Base-by-base conservation (phyloP, 83 land plant species). In the Picea engelmannii region DNA sequence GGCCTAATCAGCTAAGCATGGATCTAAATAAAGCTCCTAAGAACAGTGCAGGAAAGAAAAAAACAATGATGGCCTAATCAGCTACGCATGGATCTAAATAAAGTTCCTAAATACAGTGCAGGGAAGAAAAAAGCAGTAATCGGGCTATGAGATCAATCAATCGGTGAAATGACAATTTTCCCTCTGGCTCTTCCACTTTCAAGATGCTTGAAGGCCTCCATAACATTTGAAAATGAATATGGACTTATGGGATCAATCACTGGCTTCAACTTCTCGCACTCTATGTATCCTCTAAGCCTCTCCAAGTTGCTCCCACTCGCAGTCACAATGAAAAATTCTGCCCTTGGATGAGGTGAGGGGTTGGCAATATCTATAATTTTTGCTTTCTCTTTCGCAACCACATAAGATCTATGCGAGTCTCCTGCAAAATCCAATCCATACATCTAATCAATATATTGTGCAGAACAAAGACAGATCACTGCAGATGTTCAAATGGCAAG, bases 171-270 rank as follows among this genome's bases (percentile, higher is more conserved):
- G 68, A 90, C 90, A 31, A 90, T 84, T 74, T 87, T 90, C 35
- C 91, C 91, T 42, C 69, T 69, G 15, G 87, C 90, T 81, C 90
- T 79, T 62, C 91, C 91, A 47, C 87, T 85, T 81, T 90, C 90
- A 76, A 90, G 79, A 58, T 87, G 81, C 25, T 73, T 31, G 66
- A 89, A 89, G 61, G 91, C 91, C 62, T 84, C 87, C 5, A 85
- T 75, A 9, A 81, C 83, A 16, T 80, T 74, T 61, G 64, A 55
- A 65, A 90, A 90, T 18, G 55, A 52, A 75, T 85, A 85, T 20
- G 74, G 90, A 12, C 90, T 85, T 0, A 81, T 85, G 21, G 90
- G 90, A 79, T 87, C 91, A 47, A 90, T 84, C 12, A 87, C 73
- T 61, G 91, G 87, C 78, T 87, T 87, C 23, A 89, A 27, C 47